phyloP scores from a whole-genome alignment of 805 yeast genomes.

The Yarrowia divulgata region DNA sequence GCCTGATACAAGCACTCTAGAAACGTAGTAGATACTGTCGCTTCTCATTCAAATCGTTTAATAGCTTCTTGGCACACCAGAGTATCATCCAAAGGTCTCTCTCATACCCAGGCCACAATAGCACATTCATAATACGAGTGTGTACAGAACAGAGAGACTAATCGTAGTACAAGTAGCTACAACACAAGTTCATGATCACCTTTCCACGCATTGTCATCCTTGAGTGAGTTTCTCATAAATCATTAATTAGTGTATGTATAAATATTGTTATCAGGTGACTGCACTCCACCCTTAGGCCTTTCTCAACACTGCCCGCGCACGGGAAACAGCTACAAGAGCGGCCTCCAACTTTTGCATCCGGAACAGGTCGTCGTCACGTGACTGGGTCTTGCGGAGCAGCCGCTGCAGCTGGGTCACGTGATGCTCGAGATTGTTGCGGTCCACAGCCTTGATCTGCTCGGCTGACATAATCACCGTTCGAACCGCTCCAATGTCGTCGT shows the following conservation, averaged over 20 bases:
- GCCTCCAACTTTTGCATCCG: constrained; percentile 35
- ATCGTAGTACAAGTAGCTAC: too few species aligned
- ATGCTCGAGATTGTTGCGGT: constrained; percentile 3
- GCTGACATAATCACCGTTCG: constrained; percentile 11
- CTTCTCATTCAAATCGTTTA: too few species aligned
- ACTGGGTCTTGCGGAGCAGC: background rate
- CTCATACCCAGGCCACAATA: too few species aligned
- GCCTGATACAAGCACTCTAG: too few species aligned
- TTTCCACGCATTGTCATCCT: background rate
- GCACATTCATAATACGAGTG: too few species aligned
- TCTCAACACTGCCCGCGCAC: constrained; percentile 21
- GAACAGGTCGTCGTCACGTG: constrained; percentile 23
- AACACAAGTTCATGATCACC: too few species aligned
- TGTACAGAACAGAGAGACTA: too few species aligned
- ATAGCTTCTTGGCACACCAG: too few species aligned
- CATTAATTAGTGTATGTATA: constrained; percentile 7
- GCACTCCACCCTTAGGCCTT: background rate
- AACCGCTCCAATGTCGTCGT: constrained; percentile 3
- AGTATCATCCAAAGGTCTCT: too few species aligned
- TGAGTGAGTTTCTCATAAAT: background rate
- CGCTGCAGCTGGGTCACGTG: constrained; percentile 36
- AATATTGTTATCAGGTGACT: background rate
- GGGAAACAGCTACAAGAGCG: constrained; percentile 18
- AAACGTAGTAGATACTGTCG: too few species aligned
- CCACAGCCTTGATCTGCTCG: constrained; percentile 20